These are phyloP conservation scores for Sorghum bicolor DNA, from an alignment of 176 grass and related monocot genomes.

Conservation along the genomic window DNA sequence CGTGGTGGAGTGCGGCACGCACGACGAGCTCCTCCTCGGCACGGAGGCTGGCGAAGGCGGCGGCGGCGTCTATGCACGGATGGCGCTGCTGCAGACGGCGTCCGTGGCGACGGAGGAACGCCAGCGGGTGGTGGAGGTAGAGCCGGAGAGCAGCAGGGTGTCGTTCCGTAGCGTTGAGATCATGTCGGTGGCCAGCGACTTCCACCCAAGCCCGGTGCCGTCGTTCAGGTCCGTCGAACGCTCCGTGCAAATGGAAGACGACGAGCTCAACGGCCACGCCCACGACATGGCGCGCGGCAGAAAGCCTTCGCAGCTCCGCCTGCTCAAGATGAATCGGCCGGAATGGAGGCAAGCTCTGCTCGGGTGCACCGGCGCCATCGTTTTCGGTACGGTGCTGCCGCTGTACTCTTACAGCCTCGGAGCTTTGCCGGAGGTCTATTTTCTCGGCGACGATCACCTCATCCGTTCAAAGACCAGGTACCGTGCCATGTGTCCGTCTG, in stretches of 20 bases:
- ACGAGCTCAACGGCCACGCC: background rate
- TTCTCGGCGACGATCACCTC: conserved; percentile 33
- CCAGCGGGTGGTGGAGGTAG: background rate
- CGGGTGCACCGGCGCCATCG: conserved; percentile 37
- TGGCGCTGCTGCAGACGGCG: conserved; percentile 40
- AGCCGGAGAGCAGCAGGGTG: background rate
- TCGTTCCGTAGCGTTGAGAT: conserved; percentile 44
- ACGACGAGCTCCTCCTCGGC: conserved; percentile 37
- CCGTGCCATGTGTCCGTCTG: background rate
- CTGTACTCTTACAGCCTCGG: conserved; percentile 54
- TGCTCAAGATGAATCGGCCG: conserved; percentile 54
- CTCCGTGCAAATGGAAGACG: background rate
- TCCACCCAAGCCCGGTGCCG: background rate
- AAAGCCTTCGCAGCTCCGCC: conserved; percentile 41
- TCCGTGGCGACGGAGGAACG: background rate
- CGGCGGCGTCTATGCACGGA: conserved; percentile 36
- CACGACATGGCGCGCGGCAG: background rate
- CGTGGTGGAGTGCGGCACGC: conserved; percentile 50
- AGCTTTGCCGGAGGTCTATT: conserved; percentile 46
- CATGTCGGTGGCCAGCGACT: conserved; percentile 1
- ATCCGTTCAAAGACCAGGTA: conserved; percentile 52
- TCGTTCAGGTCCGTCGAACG: conserved; percentile 31
- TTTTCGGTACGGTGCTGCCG: conserved; percentile 48
- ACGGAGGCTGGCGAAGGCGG: background rate
- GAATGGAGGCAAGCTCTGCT: conserved; percentile 61